A percentile compares a stretch with the other conserved stretches of the same genome.
Conservation (phyloP, 73 alveolate genomes). For the Blepharisma japonicum region DNA sequence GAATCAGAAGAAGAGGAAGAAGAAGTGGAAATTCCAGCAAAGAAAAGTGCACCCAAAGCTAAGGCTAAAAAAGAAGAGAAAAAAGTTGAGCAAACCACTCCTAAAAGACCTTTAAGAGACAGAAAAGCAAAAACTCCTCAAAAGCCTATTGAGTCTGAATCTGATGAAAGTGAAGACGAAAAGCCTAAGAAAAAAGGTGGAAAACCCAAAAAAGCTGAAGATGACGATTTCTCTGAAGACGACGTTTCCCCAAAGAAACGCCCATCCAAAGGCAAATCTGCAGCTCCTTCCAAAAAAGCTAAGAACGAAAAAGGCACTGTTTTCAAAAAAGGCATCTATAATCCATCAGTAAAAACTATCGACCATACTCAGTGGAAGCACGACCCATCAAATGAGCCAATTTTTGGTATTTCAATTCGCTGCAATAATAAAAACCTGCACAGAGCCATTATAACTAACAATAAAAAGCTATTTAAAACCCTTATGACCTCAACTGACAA, state of each 20-base stretch:
- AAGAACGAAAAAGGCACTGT: constrained; percentile 40
- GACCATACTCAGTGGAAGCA: constrained; percentile 22
- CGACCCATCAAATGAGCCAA: constrained; percentile 36
- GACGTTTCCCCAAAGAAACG: too few relatives aligned
- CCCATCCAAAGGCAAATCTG: constrained; percentile 2
- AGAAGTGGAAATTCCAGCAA: constrained; percentile 53
- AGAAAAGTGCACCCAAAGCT: constrained; percentile 42
- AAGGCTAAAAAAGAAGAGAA: constrained; percentile 37
- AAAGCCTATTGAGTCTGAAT: constrained; percentile 40
- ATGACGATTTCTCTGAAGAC: neutral
- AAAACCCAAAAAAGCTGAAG: neutral
- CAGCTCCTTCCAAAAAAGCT: constrained; percentile 34
- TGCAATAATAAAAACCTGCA: constrained; percentile 69
- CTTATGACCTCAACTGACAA: constrained; percentile 47
- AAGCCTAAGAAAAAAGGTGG: constrained; percentile 38
- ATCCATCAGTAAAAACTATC: constrained; percentile 31
- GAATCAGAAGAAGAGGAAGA: constrained; percentile 60
- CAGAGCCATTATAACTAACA: constrained; percentile 76
- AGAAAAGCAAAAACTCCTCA: constrained; percentile 7
- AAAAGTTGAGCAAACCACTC: neutral
- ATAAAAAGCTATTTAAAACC: constrained; percentile 55
- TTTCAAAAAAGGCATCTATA: constrained; percentile 35
- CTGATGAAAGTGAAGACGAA: constrained; percentile 48
- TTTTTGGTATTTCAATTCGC: constrained; percentile 48
- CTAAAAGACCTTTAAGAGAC: neutral